Base-by-base conservation (phyloP, 2,329 filamentous ascomycete species). In the Leptographium procerum region DNA sequence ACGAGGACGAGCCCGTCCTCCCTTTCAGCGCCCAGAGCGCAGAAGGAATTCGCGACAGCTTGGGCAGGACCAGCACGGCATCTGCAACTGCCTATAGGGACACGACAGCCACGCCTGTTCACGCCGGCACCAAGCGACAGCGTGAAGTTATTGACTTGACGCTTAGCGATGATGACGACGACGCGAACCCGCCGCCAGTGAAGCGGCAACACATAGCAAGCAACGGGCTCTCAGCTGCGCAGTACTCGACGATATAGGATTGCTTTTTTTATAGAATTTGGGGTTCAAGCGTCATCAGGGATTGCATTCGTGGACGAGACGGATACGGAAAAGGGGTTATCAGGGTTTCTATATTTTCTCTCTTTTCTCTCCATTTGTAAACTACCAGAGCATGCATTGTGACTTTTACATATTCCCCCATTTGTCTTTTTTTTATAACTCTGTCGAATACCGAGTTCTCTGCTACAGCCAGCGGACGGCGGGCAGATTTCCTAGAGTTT, bases 121-220 rank as follows among this genome's bases (percentile, higher is more conserved):
- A 33, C 29, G 28, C 52, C 2, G 48, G 47, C 45, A 62, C 55
- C 45, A 83, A 83, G 67, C 75, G 80, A 26, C 72, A 75, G 1
- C 71, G 73, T 3, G 75, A 80, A 51, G 76, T 84, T 2, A 84
- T 85, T 61, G 82, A 85, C 64, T 69, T 85, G 61, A 85, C 82
- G 1, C 67, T 81, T 8, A 81, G 78, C 53, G 80, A 82, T 57
- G 78, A 82, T 51, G 77, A 81, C 45, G 76, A 77, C 29, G 63
- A 64, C 26, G 59, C 54, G 6, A 40, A 72, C 3, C 71, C 72
- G 34, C 76, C 75, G 10, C 71, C 77, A 1, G 61, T 70, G 6
- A 83, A 84, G 69, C 73, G 79, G 54, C 75, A 77, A 9, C 66
- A 69, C 47, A 52, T 43, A 3, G 47, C 56, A 29, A 40, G 1